Conservation (phyloP, 1,284 basidiomycete genomes). For the Boletus calvinii region DNA sequence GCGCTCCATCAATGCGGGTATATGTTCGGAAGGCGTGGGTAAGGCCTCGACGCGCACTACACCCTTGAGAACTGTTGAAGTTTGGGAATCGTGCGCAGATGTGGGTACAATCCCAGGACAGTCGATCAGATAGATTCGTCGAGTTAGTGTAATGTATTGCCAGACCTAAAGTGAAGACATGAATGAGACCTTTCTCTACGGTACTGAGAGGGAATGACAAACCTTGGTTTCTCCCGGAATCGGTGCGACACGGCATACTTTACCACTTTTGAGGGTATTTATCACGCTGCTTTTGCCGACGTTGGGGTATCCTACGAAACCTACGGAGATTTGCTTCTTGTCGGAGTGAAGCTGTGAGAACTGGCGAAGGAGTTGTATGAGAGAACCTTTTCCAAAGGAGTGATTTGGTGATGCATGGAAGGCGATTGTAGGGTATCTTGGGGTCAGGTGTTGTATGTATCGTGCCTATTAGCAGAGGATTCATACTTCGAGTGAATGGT, state of each 20-base stretch:
- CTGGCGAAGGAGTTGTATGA: slow-evolving; percentile 95
- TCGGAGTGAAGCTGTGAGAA: slow-evolving; percentile 97
- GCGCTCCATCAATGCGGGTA: slow-evolving; percentile 83
- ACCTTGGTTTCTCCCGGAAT: slow-evolving; percentile 98
- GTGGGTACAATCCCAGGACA: slow-evolving; percentile 98
- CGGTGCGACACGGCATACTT: slow-evolving; percentile 96
- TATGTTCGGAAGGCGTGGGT: slow-evolving; percentile 91
- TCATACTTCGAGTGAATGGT: background rate
- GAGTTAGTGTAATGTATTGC: slow-evolving; percentile 98
- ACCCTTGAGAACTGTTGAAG: slow-evolving; percentile 93
- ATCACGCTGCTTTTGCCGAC: slow-evolving; percentile 98
- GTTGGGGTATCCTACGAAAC: slow-evolving; percentile 98
- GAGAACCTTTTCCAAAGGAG: slow-evolving; percentile 97
- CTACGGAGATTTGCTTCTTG: slow-evolving; percentile 99
- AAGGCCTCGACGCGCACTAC: slow-evolving; percentile 97
- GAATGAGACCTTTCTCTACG: slow-evolving; percentile 3
- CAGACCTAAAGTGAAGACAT: slow-evolving; percentile 64
- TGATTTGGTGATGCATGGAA: slow-evolving; percentile 99
- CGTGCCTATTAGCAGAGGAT: slow-evolving; percentile 64
- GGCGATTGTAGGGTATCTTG: slow-evolving; percentile 92
- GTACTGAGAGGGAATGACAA: slow-evolving; percentile 15
- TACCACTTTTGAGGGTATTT: slow-evolving; percentile 98
- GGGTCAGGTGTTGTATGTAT: slow-evolving; percentile 95
- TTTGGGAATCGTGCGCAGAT: slow-evolving; percentile 88
- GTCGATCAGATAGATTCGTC: slow-evolving; percentile 98